Evolutionary conservation across 1,139 yeast species (phyloP), one percentile per base, ranked within the genome.

Genomic region (Saccharomyces pastorianus): DNA sequence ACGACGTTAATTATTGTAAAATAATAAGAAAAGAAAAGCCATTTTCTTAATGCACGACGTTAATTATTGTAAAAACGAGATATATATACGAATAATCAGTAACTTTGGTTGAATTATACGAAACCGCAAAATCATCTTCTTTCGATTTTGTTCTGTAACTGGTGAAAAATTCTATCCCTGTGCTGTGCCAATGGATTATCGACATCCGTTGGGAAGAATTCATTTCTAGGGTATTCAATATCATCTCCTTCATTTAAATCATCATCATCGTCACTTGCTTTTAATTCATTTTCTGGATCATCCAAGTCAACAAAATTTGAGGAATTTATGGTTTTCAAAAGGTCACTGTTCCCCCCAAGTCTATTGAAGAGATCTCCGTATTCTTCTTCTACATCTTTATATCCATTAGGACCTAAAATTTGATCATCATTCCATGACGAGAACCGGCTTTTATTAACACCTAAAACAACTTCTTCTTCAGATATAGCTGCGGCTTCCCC

Each of bases 111-210:
- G 23, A 4, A 20, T 20, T 4, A 14, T 2, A 14, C 4, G 6
- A 7, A 34, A 38, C 7, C 6, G 44, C 25, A 47, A 41, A 38
- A 17, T 76, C 27, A 84, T 73, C 32, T 74, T 77, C 51, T 53
- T 11, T 71, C 65, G 8, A 78, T 71, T 85, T 82, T 79, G 44
- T 69, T 69, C 59, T 84, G 80, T 32, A 84, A 66, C 56, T 72
- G 74, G 1, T 81, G 81, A 66, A 84, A 84, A 3, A 84, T 83
- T 54, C 69, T 73, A 59, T 84, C 90, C 53, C 90, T 69, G 62
- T 84, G 84, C 1, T 76, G 74, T 0, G 88, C 88, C 61, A 83
- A 51, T 6, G 82, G 83, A 60, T 83, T 84, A 32, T 81, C 81
- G 42, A 71, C 74, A 53, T 84, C 89, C 6, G 71, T 67, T 1